These are phyloP conservation scores for Fusarium annulatum DNA, from an alignment of 2,329 filamentous ascomycete species.

Conservation along the genomic window DNA sequence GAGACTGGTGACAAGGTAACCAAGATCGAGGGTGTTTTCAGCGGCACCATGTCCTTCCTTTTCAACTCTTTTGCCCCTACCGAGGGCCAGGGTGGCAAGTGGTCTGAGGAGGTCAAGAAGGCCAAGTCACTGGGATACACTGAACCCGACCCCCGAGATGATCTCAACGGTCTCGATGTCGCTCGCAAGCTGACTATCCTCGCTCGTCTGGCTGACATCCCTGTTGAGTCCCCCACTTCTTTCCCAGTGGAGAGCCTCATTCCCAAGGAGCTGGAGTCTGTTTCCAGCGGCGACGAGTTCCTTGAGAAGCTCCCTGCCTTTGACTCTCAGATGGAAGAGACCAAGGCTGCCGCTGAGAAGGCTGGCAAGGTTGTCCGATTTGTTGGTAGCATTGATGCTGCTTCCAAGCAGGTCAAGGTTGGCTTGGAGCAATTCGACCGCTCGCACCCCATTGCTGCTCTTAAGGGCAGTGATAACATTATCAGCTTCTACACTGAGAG, in stretches of 20 bases:
- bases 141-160: constrained; percentile 87
- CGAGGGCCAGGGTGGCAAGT: constrained; percentile 78
- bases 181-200: constrained; percentile 97
- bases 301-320: constrained; percentile 82
- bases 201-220: constrained; percentile 83
- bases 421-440: constrained; percentile 90
- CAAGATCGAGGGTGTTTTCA: constrained; percentile 97
- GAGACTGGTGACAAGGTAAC: constrained; percentile 92
- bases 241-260: constrained; percentile 97
- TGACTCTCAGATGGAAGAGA: constrained; percentile 88
- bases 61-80: constrained; percentile 97
- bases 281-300: constrained; percentile 85
- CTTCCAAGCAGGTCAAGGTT: constrained; percentile 85
- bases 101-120: constrained; percentile 91
- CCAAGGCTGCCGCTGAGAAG: constrained; percentile 85
- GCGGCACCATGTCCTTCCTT: constrained; percentile 96
- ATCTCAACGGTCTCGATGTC: constrained; percentile 88
- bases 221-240: constrained; percentile 83
- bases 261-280: constrained; percentile 83
- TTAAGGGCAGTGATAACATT: constrained; percentile 99
- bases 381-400: constrained; percentile 91
- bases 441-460: constrained; percentile 88
- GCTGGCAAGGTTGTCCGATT: constrained; percentile 94
- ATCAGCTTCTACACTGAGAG: constrained; percentile 98
- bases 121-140: constrained; percentile 95